These are phyloP conservation scores for Sarocladiaceae sp. DNA, from an alignment of 2,329 filamentous ascomycete species.

Conservation along the genomic window DNA sequence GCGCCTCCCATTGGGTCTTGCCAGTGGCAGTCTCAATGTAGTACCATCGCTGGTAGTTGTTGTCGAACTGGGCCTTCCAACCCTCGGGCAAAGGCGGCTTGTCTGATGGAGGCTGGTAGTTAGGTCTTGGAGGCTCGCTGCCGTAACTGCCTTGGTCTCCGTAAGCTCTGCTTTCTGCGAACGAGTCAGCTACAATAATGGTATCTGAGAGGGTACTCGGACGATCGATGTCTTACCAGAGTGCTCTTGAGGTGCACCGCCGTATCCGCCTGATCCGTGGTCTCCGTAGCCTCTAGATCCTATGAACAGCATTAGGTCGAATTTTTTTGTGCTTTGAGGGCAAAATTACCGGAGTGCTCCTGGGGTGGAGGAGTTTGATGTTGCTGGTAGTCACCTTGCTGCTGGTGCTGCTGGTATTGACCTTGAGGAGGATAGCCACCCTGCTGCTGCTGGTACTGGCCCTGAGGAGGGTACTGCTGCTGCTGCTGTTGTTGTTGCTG, in stretches of 20 bases:
- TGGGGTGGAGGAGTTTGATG: neutral
- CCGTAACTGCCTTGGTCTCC: constrained; percentile 21
- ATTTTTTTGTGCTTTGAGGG: neutral
- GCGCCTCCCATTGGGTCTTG: constrained; percentile 61
- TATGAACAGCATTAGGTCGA: neutral
- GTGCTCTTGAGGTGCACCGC: neutral
- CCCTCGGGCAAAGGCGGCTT: constrained; percentile 52
- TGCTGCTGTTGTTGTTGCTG: constrained; percentile 17
- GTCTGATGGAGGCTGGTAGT: constrained; percentile 30
- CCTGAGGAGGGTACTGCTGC: constrained; percentile 12
- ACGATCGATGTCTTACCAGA: constrained; percentile 14
- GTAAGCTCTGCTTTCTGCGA: constrained; percentile 14
- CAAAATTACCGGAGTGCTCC: neutral
- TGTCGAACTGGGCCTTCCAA: constrained; percentile 62
- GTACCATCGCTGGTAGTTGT: constrained; percentile 57
- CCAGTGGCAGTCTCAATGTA: constrained; percentile 60
- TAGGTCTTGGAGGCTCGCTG: constrained; percentile 22
- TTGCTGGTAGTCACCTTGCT: neutral
- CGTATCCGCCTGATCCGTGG: neutral
- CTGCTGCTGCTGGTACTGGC: constrained; percentile 3
- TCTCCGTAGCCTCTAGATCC: neutral
- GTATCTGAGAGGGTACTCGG: neutral
- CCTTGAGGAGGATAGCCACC: neutral
- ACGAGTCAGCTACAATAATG: constrained; percentile 13
- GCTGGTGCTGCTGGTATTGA: neutral